Evolutionary conservation across 495 filamentous ascomycete species (phyloP), one percentile per base, ranked within the genome.

Genomic region (Daldinia decipiens): DNA sequence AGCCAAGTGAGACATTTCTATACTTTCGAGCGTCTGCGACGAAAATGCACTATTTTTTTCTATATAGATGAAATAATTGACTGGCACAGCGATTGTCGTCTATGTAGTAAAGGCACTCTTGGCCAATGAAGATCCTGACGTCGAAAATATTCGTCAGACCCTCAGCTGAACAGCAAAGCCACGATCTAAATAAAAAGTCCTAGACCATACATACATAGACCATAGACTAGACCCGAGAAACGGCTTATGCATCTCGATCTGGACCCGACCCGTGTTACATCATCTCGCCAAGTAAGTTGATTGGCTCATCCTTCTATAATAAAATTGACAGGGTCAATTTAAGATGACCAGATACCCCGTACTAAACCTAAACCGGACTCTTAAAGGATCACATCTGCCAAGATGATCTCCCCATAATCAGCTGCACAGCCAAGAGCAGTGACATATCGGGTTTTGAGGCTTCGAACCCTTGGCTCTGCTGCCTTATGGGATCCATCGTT

Each of bases 281-380:
- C 6, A n/a, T 17, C 40, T 43, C 40, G 5, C 1, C 5, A 40
- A 21, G 11, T 2, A 24, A 27, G 17, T 34, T 59, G 32, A 59
- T 59, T 40, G 56, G 43, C n/a, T 43, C 27, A 11, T 56, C 19
- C 13, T 36, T 21, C 31, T 56, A 19, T 13, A 31, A 17, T 56
- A 56, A 36, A 54, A 56, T 31, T 36, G 17, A 21, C 31, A 36
- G 31, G 29, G 53, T 0, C 31, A 4, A 56, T 12, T 31, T 56
- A 34, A 34, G 53, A 19, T 56, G 31, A 31, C 29, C 3, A 5
- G 8, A 38, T 31, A 53, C 55, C 64, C 64, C 56, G 56, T 67
- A 67, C 64, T 67, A 67, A 60, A 21, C 64, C 47, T 21, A 39
- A 67, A 67, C n/a, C 5, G n/a, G 19, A 43, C 9, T 27, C 17